Evolutionary conservation across 1,139 yeast species (phyloP).

Genomic region (Taphrina deformans): DNA sequence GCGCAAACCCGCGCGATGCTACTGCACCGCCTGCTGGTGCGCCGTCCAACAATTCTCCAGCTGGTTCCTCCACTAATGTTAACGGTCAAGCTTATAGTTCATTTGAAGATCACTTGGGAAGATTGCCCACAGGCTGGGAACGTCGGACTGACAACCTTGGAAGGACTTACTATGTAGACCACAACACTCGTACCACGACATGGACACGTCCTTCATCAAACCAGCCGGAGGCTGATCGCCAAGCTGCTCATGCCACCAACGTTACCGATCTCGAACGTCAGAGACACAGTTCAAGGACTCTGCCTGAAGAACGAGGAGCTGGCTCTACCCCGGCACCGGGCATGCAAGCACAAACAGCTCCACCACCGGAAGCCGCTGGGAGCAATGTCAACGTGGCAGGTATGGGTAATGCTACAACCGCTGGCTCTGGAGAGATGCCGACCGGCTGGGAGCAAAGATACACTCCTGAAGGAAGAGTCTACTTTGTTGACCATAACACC

Average conservation of each 20-base stretch:
- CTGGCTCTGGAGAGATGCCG: slow-evolving; percentile 95
- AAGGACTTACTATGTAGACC: slow-evolving; percentile 96
- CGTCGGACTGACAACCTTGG: slow-evolving; percentile 96
- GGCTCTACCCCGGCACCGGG: slow-evolving; percentile 43
- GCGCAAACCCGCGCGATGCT: slow-evolving; percentile 24
- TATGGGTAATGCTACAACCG: slow-evolving; percentile 80
- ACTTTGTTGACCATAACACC: slow-evolving; percentile 96
- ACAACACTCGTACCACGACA: slow-evolving; percentile 93
- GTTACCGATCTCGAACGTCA: slow-evolving; percentile 84
- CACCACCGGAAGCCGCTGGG: slow-evolving; percentile 50
- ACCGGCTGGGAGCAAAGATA: slow-evolving; percentile 99
- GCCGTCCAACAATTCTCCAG: slow-evolving; percentile 40
- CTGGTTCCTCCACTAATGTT: slow-evolving; percentile 40
- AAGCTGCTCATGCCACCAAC: slow-evolving; percentile 43
- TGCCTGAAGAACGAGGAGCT: slow-evolving; percentile 64
- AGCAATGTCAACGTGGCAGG: slow-evolving; percentile 49
- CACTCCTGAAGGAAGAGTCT: slow-evolving; percentile 97
- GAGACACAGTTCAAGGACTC: slow-evolving; percentile 85
- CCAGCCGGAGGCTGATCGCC: slow-evolving; percentile 42
- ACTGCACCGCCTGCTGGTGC: slow-evolving; percentile 29
- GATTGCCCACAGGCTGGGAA: slow-evolving; percentile 99
- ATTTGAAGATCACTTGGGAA: slow-evolving; percentile 93
- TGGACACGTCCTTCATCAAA: slow-evolving; percentile 91
- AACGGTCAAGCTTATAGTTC: slow-evolving; percentile 70
- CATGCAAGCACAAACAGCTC: slow-evolving; percentile 40